A percentile compares a stretch with the other conserved stretches of the same genome.
Conservation (phyloP, 2,329 filamentous ascomycete genomes). For the Penicillium sp. region DNA sequence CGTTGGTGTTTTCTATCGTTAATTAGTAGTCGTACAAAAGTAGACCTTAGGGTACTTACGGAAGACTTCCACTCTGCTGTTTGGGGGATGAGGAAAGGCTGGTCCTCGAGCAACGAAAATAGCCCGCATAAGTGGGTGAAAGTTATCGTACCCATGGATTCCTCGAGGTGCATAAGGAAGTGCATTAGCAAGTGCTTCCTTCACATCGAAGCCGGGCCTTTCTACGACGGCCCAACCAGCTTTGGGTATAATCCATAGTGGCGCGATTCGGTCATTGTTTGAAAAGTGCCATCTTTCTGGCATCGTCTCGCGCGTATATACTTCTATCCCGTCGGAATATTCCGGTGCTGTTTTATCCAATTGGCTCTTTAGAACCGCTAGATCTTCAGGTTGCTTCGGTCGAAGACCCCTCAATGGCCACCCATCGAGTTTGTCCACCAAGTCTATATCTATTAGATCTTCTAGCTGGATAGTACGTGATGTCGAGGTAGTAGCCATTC, state of each 20-base stretch:
- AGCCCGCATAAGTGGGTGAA: constrained; percentile 91
- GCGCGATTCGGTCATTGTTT: constrained; percentile 83
- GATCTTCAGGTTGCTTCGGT: constrained; percentile 64
- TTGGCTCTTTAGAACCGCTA: constrained; percentile 64
- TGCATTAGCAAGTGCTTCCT: constrained; percentile 60
- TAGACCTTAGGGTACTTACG: constrained; percentile 58
- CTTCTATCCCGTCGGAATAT: constrained; percentile 64
- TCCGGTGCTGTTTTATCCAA: constrained; percentile 55
- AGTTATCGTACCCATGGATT: constrained; percentile 90
- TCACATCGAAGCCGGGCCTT: constrained; percentile 71
- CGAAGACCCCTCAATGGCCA: constrained; percentile 91
- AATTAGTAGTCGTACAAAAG: neutral
- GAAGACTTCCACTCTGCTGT: constrained; percentile 74
- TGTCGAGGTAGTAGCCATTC: constrained; percentile 90
- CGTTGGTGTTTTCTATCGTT: constrained; percentile 76
- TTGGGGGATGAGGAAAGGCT: constrained; percentile 80
- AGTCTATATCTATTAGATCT: constrained; percentile 71
- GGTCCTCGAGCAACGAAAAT: constrained; percentile 92
- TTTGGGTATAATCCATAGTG: constrained; percentile 89
- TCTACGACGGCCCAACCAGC: constrained; percentile 89
- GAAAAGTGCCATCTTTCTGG: constrained; percentile 88
- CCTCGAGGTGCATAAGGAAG: constrained; percentile 74
- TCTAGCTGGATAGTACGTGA: constrained; percentile 82
- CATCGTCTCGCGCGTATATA: constrained; percentile 86
- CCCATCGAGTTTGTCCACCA: constrained; percentile 82